Evolutionary conservation across 257 asterid species (phyloP).

Genomic region (Rauvolfia tetraphylla): DNA sequence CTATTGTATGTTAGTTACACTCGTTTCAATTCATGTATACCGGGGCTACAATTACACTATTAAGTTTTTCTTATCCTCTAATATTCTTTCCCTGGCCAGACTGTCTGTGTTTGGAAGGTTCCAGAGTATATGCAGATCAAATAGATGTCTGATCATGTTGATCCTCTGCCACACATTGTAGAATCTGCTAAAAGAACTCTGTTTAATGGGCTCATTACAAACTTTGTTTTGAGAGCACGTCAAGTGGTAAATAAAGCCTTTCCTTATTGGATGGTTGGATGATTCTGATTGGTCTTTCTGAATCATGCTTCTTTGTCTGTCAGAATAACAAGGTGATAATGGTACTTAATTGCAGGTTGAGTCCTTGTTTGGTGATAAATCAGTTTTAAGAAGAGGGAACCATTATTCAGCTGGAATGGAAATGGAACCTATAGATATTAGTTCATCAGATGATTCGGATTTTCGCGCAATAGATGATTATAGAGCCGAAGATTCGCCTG

Average conservation of each 20-base stretch:
- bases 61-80: background rate
- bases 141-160: conserved; percentile 46
- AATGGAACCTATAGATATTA: conserved; percentile 55
- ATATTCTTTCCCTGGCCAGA: background rate
- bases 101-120: background rate
- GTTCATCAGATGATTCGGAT: conserved; percentile 86
- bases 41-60: background rate
- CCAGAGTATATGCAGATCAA: conserved; percentile 14
- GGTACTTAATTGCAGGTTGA: conserved; percentile 31
- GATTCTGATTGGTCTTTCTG: background rate
- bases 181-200: conserved; percentile 19
- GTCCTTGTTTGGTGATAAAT: conserved; percentile 32
- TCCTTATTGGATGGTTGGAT: conserved; percentile 15
- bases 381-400: conserved; percentile 20
- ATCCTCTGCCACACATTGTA: conserved; percentile 25
- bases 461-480: conserved; percentile 77
- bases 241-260: conserved; percentile 32
- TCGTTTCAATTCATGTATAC: background rate
- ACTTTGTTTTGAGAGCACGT: conserved; percentile 31
- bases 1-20: background rate
- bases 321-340: conserved; percentile 15
- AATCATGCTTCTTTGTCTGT: background rate
- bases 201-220: conserved; percentile 30
- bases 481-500: conserved; percentile 50
- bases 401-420: conserved; percentile 46